These are phyloP conservation scores for Hericium erinaceus DNA, from an alignment of 768 basidiomycete genomes.

Conservation along the genomic window DNA sequence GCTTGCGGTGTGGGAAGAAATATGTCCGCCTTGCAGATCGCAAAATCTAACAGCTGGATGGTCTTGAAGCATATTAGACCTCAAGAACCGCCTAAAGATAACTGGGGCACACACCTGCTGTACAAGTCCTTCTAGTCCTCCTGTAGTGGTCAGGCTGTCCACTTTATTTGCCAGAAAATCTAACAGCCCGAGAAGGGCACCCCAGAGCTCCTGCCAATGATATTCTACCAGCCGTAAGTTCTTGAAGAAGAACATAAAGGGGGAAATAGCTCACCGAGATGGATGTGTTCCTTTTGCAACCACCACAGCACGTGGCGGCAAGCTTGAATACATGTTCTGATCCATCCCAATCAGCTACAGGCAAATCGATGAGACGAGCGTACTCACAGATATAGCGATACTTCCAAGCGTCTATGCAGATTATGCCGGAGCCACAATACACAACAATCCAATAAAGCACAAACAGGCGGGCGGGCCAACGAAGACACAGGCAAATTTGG, in stretches of 20 bases:
- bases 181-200: conserved; percentile 42
- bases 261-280: conserved; percentile 39
- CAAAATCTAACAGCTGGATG: conserved; percentile 43
- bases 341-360: background rate
- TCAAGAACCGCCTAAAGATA: background rate
- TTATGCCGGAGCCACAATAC: conserved; percentile 66
- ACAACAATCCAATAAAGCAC: conserved; percentile 58
- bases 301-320: conserved; percentile 50
- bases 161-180: conserved; percentile 47
- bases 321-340: conserved; percentile 46
- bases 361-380: background rate
- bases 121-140: conserved; percentile 42
- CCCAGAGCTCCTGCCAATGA: conserved; percentile 60
- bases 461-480: conserved; percentile 36
- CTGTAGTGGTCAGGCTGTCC: conserved; percentile 41
- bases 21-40: conserved; percentile 39
- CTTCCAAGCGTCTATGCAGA: conserved; percentile 52
- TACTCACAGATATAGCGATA: conserved; percentile 45
- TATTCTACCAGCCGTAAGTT: conserved; percentile 36
- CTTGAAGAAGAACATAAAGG: background rate
- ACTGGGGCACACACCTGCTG: conserved; percentile 37
- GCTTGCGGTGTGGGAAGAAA: conserved; percentile 46
- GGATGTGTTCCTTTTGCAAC: conserved; percentile 40
- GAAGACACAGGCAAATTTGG: conserved; percentile 38
- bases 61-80: conserved; percentile 25